Base-by-base conservation (phyloP, 139 green algal genomes). In the Chlamydomonas sp. region DNA sequence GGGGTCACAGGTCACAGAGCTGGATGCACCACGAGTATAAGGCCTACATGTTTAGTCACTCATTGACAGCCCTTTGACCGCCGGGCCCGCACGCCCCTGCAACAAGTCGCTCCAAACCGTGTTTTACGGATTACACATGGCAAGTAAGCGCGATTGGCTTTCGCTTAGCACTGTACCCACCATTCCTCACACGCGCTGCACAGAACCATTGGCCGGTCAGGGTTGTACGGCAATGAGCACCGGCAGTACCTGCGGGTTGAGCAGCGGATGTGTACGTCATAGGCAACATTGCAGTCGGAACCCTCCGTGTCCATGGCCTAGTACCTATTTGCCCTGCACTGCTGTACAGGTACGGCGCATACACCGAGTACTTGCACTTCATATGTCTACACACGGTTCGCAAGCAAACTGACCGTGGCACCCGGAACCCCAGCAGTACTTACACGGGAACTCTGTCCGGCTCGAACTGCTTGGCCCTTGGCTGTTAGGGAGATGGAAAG, bases 151-250 rank as follows among this genome's bases (percentile, higher is more conserved):
- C 31, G 31, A 49, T 49, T 49, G 31, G 31, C 31, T 49, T 49
- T 49, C 31, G 31, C 31, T 49, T 49, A 49, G 31, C 31, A 49
- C 31, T 49, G 31, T 49, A 18, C 92, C 73, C 81, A 97, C 96
- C 96, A 97, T 20, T 97, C 95, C 7, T 92, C 83, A 83, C 96
- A 98, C 0, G 10, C 64, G 31, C 92, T 88, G 86, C 96, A 98
- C 86, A 94, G 82, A 0, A 98, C 89, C 96, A 98, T 98, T 71
- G 94, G 93, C 58, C 89, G 80, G 93, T 98, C 96, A 1, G 96
- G 96, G 89, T 98, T 98, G 93, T 98, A 97, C 63, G 96, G 96
- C 91, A 96, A 89, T 88, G 97, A 92, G 89, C 96, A 98, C 17
- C 78, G 74, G 90, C 96, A 98, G 93, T 96, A 98, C 77, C 93